These are phyloP conservation scores for Scedosporium minutisporum DNA, from an alignment of 2,329 filamentous ascomycete species.

Conservation along the genomic window DNA sequence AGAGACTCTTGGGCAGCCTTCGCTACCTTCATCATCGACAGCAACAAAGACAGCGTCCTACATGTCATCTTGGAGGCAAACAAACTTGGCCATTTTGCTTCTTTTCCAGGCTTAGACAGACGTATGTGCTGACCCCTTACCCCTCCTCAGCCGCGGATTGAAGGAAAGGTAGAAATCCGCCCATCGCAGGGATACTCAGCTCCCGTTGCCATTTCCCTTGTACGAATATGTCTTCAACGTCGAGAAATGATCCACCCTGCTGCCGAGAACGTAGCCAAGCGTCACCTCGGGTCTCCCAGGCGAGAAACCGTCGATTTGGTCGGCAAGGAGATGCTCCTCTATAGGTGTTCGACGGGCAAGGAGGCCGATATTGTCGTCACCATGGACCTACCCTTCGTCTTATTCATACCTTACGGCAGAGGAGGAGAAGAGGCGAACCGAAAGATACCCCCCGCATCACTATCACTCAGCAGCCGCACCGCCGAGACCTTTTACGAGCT, in stretches of 20 bases:
- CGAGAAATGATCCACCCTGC: conserved; percentile 94
- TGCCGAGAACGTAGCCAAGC: conserved; percentile 87
- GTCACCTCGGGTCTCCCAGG: conserved; percentile 78
- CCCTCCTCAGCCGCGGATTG: conserved; percentile 69
- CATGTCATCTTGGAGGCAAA: neutral
- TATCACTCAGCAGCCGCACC: conserved; percentile 87
- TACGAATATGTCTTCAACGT: conserved; percentile 86
- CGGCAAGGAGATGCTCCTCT: conserved; percentile 89
- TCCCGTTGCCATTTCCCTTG: conserved; percentile 82
- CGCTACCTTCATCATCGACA: too few species aligned
- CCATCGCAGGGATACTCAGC: conserved; percentile 77
- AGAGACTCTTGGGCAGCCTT: too few species aligned
- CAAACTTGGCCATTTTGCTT: neutral
- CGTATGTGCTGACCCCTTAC: conserved; percentile 7
- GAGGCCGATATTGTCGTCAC: conserved; percentile 82
- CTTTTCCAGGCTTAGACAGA: neutral
- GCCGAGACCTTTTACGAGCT: conserved; percentile 96
- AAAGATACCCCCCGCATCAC: conserved; percentile 81
- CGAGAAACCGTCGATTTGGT: conserved; percentile 89
- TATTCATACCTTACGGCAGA: conserved; percentile 92
- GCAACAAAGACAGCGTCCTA: neutral
- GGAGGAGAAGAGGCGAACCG: conserved; percentile 83
- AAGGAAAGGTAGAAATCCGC: conserved; percentile 94
- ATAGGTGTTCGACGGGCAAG: conserved; percentile 72
- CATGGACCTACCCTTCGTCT: conserved; percentile 95